Conservation (phyloP, 2,329 filamentous ascomycete species). For the Paecilomyces fulvus region DNA sequence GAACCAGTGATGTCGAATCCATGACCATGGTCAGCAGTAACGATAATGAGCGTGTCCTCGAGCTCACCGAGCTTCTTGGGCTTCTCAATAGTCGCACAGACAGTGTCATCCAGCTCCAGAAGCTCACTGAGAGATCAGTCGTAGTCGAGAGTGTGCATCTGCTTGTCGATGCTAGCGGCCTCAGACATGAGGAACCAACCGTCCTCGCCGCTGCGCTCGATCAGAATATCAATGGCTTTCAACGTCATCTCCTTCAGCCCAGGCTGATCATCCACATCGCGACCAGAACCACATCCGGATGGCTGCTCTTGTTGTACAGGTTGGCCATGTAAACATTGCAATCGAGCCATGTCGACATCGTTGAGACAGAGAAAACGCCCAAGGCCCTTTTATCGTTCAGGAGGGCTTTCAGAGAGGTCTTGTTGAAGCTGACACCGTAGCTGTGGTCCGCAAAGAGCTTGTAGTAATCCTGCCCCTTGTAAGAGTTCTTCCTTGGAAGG, state of each 20-base stretch:
- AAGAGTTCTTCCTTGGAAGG: conserved; percentile 53
- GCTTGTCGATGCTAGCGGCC: conserved; percentile 78
- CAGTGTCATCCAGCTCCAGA: conserved; percentile 75
- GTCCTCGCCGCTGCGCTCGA: conserved; percentile 54
- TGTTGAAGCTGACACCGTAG: conserved; percentile 66
- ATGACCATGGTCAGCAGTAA: conserved; percentile 83
- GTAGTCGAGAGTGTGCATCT: conserved; percentile 81
- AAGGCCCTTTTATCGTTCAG: conserved; percentile 56
- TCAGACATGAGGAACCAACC: conserved; percentile 87
- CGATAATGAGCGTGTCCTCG: conserved; percentile 68
- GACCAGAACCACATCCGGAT: conserved; percentile 58
- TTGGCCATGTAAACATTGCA: conserved; percentile 72
- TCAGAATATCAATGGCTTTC: conserved; percentile 75
- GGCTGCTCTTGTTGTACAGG: conserved; percentile 56
- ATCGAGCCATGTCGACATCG: conserved; percentile 79
- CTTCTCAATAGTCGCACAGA: conserved; percentile 64
- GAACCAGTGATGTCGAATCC: conserved; percentile 80
- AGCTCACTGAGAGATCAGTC: conserved; percentile 78
- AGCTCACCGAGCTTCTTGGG: conserved; percentile 58
- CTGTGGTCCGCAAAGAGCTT: conserved; percentile 61
- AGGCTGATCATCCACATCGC: conserved; percentile 63
- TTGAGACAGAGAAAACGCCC: conserved; percentile 66
- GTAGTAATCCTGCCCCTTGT: conserved; percentile 64
- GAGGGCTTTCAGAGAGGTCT: conserved; percentile 56
- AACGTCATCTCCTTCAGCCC: conserved; percentile 85